Base-by-base conservation (phyloP, 1,284 basidiomycete genomes). In the Cystobasidium sp. region DNA sequence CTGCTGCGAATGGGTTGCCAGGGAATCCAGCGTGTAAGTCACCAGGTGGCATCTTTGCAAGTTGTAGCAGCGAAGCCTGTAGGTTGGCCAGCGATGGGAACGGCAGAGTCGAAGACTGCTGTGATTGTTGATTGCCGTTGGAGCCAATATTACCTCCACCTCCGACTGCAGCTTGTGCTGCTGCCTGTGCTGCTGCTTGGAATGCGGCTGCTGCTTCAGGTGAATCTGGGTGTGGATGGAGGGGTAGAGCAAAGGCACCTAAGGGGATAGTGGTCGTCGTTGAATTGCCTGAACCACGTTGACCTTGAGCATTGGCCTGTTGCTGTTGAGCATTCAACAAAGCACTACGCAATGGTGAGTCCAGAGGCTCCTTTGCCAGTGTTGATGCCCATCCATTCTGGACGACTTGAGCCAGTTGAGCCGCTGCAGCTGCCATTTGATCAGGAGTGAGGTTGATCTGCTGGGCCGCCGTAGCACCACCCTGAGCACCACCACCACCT, bases 81-180 rank as follows among this genome's bases (percentile, higher is more conserved):
- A 73, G 62, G 24, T 47, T 62, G 31, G 70, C 70, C 12, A 73
- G 53, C 18, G 70, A 73, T 7, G 70, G 70, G 31, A 73, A 73
- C 16, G 70, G 70, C 31, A 62, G 39, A 16, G 52, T 49, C 7
- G 67, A 31, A 31, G 31, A 31, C 31, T 31, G 31, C 5, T 31
- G 31, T 6, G 56, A 59, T 18, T 39, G 18, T 20, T 59, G 56
- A 43, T 59, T 59, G 31, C 56, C 43, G 6, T 14, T 24, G 8
- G 49, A 24, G 12, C 62, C 62, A 81, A 86, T 86, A 78, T 86
- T 86, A 76, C 84, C 84, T 81, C 84, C 84, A 81, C 84, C 84
- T 78, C 84, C 84, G 7, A 66, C 64, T 78, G 79, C 62, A 75
- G 78, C 75, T 62, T 81, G 81, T 62, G 78, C 76, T n/a, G 81